Evolutionary conservation across 1,284 basidiomycete species (phyloP).

Genomic region (Leccinum variabile): DNA sequence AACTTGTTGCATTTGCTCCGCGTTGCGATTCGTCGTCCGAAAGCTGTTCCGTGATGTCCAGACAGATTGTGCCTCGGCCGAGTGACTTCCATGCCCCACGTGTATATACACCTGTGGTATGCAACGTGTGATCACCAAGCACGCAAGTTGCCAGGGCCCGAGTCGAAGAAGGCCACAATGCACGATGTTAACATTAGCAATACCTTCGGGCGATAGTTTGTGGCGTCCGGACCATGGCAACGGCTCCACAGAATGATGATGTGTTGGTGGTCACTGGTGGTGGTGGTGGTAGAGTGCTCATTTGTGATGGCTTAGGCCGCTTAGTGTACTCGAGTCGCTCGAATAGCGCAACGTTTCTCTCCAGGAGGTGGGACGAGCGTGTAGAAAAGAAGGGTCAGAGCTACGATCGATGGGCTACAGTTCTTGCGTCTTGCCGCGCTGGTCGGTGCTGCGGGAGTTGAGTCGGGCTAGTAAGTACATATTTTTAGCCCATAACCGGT

Average conservation of each 20-base stretch:
- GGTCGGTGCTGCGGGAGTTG: background rate
- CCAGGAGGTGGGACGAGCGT: background rate
- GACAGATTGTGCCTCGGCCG: background rate
- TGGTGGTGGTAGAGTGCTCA: background rate
- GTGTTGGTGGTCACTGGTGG: background rate
- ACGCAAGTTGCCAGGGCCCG: background rate
- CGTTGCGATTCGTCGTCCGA: too few relatives aligned
- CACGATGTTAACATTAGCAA: background rate
- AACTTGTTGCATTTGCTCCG: too few relatives aligned
- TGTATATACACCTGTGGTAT: background rate
- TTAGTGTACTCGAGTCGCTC: background rate
- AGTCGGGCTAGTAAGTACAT: background rate
- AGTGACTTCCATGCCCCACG: background rate
- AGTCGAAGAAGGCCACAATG: background rate
- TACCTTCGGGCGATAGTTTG: background rate
- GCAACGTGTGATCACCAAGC: background rate
- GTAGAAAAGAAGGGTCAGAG: background rate
- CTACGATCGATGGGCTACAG: background rate
- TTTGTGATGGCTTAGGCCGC: background rate
- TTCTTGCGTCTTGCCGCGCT: background rate
- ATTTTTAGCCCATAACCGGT: background rate
- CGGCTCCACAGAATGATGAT: background rate
- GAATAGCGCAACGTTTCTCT: background rate
- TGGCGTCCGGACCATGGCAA: background rate
- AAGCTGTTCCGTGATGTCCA: too few relatives aligned